Base-by-base conservation (phyloP, 345 rosid genomes). In the Streptanthus diversifolius region DNA sequence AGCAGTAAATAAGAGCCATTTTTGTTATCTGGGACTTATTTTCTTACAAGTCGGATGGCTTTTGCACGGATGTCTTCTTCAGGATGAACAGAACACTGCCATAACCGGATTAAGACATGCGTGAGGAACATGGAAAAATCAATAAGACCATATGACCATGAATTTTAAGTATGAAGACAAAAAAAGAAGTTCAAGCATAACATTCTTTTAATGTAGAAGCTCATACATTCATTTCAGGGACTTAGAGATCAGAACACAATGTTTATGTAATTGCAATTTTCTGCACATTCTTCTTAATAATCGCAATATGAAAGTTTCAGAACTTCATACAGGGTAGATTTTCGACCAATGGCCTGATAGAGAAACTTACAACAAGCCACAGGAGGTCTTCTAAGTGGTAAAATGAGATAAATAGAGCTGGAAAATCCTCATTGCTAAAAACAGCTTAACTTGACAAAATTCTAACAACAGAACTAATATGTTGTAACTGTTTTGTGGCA, bases 31-130 rank as follows among this genome's bases (percentile, higher is more conserved):
- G 30, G 33, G 44, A 45, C 25, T 19, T 72, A 51, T 58, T 74
- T 44, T 66, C 72, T 91, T 71, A 95, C 99, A 89, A 95, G 88
- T 65, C 97, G 87, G 65, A 91, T 91, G 74, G 99, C 91, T 81
- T 91, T 95, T 57, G 90, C 88, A 66, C 97, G 89, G 68, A 91
- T 83, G 43, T 88, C 95, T 76, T 91, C 97, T 85, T 95, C 95
- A 76, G 87, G 82, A 82, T 95, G 96, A 75, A 88, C 83, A 80
- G 97, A 85, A 87, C 93, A 95, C 95, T 95, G 95, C 80, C 74
- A 83, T 25, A 48, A 79, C 24, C 33, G 68, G 60, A 76, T 35
- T 54, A 72, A 66, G 53, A 51, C 45, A 74, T 73, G 49, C 54
- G 77, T 71, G 56, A 82, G 30, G 52, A 68, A 77, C 66, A 65